phyloP scores from a whole-genome alignment of 139 green algal species.

The Tetraselmis striata region DNA sequence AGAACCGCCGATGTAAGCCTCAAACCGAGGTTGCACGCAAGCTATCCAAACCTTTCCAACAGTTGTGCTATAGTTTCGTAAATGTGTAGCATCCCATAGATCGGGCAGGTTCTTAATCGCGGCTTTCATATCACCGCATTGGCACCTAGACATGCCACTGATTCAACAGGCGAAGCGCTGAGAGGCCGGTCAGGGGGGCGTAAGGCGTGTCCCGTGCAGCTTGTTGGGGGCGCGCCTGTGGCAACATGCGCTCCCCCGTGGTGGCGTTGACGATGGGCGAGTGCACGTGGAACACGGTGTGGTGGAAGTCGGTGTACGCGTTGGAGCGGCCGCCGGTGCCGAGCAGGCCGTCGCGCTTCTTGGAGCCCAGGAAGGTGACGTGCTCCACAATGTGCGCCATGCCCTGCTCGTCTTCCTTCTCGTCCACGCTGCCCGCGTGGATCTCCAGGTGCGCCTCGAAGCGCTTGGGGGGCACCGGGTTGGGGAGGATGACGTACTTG shows the following conservation, averaged over 20 bases:
- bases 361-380: conserved; percentile 94
- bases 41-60: too few species aligned
- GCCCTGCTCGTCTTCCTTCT: conserved; percentile 74
- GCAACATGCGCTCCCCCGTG: conserved; percentile 71
- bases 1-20: too few species aligned
- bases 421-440: conserved; percentile 71
- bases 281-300: conserved; percentile 99
- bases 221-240: conserved; percentile 69
- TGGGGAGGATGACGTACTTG: conserved; percentile 93
- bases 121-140: too few species aligned
- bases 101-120: too few species aligned
- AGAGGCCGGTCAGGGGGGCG: too few species aligned
- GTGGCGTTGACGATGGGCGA: conserved; percentile 67
- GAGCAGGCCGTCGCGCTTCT: conserved; percentile 82
- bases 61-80: too few species aligned
- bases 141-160: too few species aligned
- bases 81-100: too few species aligned
- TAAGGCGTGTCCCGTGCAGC: too few species aligned
- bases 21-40: too few species aligned
- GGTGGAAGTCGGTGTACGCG: conserved; percentile 99
- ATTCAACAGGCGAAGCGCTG: too few species aligned
- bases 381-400: conserved; percentile 98
- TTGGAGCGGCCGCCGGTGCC: conserved; percentile 88
- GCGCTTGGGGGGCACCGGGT: conserved; percentile 76
- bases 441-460: conserved; percentile 96